These are phyloP conservation scores for Penicillium sp. DNA, from an alignment of 2,329 filamentous ascomycete species.

Conservation along the genomic window DNA sequence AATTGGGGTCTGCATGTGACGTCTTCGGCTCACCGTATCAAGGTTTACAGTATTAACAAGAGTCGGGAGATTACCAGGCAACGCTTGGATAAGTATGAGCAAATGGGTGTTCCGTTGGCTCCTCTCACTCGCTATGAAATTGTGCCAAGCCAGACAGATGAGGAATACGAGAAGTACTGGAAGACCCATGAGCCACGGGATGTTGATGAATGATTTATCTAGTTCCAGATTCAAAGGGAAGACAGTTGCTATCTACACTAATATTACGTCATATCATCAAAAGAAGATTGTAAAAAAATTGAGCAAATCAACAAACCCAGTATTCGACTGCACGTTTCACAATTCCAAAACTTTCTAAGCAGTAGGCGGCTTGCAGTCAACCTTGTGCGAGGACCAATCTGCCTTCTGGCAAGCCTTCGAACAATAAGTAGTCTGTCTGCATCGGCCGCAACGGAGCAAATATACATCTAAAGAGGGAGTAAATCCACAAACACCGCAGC, in stretches of 20 bases:
- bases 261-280: no score
- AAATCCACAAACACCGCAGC: conserved; percentile 2
- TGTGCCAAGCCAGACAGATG: conserved; percentile 26
- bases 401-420: background rate
- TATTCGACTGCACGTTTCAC: no score
- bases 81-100: conserved; percentile 19
- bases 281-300: background rate
- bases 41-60: conserved; percentile 40
- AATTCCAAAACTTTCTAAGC: background rate
- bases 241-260: no score
- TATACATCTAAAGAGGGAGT: conserved; percentile 2
- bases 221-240: no score
- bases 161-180: conserved; percentile 35
- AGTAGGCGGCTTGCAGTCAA: background rate
- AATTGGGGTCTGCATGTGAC: conserved; percentile 46
- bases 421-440: background rate
- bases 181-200: conserved; percentile 28
- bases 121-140: conserved; percentile 35
- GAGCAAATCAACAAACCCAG: background rate
- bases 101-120: conserved; percentile 33
- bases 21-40: conserved; percentile 39
- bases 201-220: conserved; percentile 23
- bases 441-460: background rate
- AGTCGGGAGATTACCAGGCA: conserved; percentile 25
- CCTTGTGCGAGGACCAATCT: conserved; percentile 1